Base-by-base conservation (phyloP, 176 grass and related monocot genomes). In the Lolium rigidum region DNA sequence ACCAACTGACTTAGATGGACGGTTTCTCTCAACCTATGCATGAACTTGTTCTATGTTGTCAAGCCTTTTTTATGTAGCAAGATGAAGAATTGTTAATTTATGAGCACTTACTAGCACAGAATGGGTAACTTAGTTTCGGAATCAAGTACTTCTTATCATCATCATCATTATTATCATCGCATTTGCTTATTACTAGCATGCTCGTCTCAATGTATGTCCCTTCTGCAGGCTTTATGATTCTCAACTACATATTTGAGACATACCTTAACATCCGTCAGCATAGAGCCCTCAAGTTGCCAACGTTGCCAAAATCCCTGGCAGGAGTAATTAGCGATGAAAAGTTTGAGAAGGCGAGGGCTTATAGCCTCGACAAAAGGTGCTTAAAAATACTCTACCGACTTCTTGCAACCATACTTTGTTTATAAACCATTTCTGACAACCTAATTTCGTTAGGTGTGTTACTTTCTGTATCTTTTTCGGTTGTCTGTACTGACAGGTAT, bases 281-380 rank as follows among this genome's bases (percentile, higher is more conserved):
- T 90, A 81, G 82, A 38, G 87, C 90, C 44, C 92, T 96, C 48
- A 94, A 93, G 65, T 37, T 93, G 49, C 92, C 94, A 15, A 91
- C 26, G 10, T 77, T 97, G 74, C 97, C 97, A 43, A 89, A 88
- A 83, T 90, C 90, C 58, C 85, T 99, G 28, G n/a, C 88, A 82
- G 92, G 92, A 78, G 92, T 99, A 70, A 91, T 99, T 81, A 91
- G 90, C 73, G 46, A 91, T 83, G 94, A 99, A 79, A 99, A 97
- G 67, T 99, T 99, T 69, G 80, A 87, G 86, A 83, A 82, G 37
- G 94, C 97, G 44, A 89, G 92, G 82, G 83, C 90, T 91, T 99
- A 99, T 91, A 96, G 94, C 80, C 89, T 99, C 11, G 97, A 99
- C 64, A 99, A 96, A 93, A 99, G 97, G 97, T 99, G 70, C 35